A percentile compares a stretch with the other conserved stretches of the same genome.
These are phyloP conservation scores for Drechslerella coelobrocha DNA, from an alignment of 2,329 filamentous ascomycete genomes.

Conservation along the genomic window DNA sequence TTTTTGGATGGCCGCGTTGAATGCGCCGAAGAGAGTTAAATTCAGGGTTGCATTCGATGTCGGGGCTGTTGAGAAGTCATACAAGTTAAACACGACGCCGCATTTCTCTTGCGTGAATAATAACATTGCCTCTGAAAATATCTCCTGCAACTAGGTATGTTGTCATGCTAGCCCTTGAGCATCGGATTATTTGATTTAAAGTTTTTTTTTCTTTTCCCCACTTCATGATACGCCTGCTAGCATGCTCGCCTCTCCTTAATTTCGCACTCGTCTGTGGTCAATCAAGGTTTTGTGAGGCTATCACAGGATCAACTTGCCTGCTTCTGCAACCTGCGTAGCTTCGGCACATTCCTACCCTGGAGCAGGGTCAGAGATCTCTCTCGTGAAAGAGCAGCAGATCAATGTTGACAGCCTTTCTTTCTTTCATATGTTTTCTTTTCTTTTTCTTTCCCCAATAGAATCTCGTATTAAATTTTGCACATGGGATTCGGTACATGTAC, in stretches of 20 bases:
- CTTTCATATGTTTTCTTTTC: background rate
- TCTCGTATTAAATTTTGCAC: background rate
- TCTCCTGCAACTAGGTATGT: too few relatives aligned
- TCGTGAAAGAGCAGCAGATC: background rate
- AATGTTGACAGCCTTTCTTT: background rate
- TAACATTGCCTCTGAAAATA: too few relatives aligned
- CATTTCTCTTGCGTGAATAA: too few relatives aligned
- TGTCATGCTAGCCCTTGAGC: too few relatives aligned
- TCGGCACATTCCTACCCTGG: conserved; percentile 17
- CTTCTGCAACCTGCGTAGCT: background rate
- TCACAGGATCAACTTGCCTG: conserved; percentile 26
- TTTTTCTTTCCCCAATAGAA: background rate
- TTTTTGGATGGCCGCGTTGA: too few relatives aligned
- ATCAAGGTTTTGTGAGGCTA: conserved; percentile 18
- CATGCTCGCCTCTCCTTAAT: conserved; percentile 33
- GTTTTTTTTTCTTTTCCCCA: too few relatives aligned
- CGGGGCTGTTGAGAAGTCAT: too few relatives aligned
- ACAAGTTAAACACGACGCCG: too few relatives aligned
- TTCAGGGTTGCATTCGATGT: too few relatives aligned
- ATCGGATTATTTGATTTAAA: too few relatives aligned
- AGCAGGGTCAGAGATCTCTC: background rate
- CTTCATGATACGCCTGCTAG: background rate
- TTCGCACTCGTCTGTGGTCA: conserved; percentile 20
- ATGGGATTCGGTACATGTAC: background rate
- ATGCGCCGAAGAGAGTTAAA: too few relatives aligned